These are phyloP conservation scores for Acer yangbiense DNA, from an alignment of 345 rosid genomes.

Conservation along the genomic window DNA sequence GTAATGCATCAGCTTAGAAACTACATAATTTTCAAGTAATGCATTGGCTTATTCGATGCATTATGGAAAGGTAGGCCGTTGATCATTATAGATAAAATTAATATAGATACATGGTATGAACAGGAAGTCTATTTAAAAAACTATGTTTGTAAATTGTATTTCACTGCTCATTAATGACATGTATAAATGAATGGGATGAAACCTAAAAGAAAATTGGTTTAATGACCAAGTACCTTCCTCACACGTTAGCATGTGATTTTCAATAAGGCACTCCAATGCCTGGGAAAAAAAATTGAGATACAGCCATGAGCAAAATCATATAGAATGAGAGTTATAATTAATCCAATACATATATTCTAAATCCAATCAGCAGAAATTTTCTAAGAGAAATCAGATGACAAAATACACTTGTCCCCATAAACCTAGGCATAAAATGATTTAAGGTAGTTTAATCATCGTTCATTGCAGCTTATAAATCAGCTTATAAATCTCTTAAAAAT, in stretches of 20 bases:
- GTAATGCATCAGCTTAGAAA: neutral
- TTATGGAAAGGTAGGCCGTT: neutral
- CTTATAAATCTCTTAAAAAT: neutral
- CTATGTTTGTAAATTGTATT: slow-evolving; percentile 7
- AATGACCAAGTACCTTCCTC: slow-evolving; percentile 70
- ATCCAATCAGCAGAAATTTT: neutral
- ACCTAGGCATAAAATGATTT: neutral
- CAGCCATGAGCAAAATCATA: slow-evolving; percentile 12
- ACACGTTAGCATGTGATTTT: slow-evolving; percentile 91
- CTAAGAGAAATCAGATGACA: neutral
- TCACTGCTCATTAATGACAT: neutral
- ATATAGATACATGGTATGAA: neutral
- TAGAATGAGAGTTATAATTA: neutral
- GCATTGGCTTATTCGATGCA: neutral
- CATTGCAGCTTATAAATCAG: neutral
- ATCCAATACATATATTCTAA: neutral
- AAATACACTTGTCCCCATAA: neutral
- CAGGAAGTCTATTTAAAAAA: neutral
- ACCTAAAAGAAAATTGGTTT: slow-evolving; percentile 6
- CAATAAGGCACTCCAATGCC: slow-evolving; percentile 97
- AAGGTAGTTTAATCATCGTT: neutral
- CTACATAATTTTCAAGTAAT: neutral
- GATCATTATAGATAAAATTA: neutral
- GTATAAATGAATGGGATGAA: neutral
- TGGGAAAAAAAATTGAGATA: slow-evolving; percentile 39